Evolutionary conservation across 1,139 yeast species (phyloP).

Genomic region (Suhomyces wounanorum): DNA sequence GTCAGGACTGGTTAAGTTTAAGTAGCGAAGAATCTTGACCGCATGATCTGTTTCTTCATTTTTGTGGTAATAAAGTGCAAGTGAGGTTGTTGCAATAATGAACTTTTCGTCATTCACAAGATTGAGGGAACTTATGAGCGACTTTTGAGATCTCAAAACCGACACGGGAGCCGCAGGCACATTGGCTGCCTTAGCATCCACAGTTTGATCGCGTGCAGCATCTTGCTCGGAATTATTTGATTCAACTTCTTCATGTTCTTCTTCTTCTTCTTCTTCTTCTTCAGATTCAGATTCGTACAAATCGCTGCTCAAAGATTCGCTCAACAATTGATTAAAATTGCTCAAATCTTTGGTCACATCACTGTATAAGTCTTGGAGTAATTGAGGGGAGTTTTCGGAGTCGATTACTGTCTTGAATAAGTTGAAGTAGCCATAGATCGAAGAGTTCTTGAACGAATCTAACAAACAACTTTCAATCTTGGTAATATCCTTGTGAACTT

Average conservation of each 20-base stretch:
- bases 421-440: constrained; percentile 24
- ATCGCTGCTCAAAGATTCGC: constrained; percentile 36
- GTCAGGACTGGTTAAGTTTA: constrained; percentile 21
- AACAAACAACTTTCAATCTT: constrained; percentile 24
- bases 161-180: neutral
- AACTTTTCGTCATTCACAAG: constrained; percentile 40
- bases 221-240: neutral
- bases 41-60: constrained; percentile 23
- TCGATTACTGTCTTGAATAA: constrained; percentile 36
- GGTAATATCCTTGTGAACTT: constrained; percentile 28
- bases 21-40: constrained; percentile 28
- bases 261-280: constrained; percentile 29
- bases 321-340: constrained; percentile 23
- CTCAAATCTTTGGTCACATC: constrained; percentile 18
- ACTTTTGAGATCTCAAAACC: constrained; percentile 17
- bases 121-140: constrained; percentile 35
- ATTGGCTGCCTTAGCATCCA: neutral
- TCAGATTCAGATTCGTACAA: constrained; percentile 30
- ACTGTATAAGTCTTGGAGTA: constrained; percentile 23
- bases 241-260: constrained; percentile 14
- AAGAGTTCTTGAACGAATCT: constrained; percentile 14
- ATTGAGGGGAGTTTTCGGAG: constrained; percentile 25
- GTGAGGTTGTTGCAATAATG: constrained; percentile 32
- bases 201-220: neutral
- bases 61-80: constrained; percentile 29